Evolutionary conservation across 2,329 filamentous ascomycete species (phyloP).

Genomic region (Ascochyta viciae-villosae): DNA sequence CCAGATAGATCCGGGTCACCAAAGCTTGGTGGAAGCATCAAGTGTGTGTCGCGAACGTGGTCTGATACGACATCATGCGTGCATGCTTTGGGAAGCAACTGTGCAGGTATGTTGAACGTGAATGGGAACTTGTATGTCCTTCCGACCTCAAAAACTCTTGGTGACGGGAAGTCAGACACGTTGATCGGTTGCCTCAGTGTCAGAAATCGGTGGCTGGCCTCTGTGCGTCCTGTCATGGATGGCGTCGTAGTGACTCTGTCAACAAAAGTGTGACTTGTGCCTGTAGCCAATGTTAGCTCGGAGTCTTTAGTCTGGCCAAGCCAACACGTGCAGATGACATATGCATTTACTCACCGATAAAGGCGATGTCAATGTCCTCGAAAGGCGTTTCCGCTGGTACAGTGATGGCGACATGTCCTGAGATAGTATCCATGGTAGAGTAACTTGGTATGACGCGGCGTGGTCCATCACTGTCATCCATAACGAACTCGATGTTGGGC

Average conservation of each 20-base stretch:
- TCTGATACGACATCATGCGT: constrained; percentile 59
- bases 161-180: constrained; percentile 60
- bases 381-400: constrained; percentile 62
- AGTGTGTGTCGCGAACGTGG: constrained; percentile 62
- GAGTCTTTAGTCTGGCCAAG: neutral
- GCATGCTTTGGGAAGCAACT: constrained; percentile 66
- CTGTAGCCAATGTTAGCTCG: constrained; percentile 43
- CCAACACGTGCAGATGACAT: constrained; percentile 1
- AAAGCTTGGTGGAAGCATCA: constrained; percentile 66
- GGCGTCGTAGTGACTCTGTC: constrained; percentile 62
- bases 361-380: constrained; percentile 65
- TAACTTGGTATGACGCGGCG: constrained; percentile 53
- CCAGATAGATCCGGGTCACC: constrained; percentile 64
- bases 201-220: constrained; percentile 67
- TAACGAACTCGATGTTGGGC: constrained; percentile 53
- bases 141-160: constrained; percentile 62
- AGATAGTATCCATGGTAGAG: constrained; percentile 64
- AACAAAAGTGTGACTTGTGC: constrained; percentile 60
- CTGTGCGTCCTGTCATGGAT: constrained; percentile 61
- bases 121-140: constrained; percentile 67
- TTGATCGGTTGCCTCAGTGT: constrained; percentile 67
- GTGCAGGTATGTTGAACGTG: constrained; percentile 67
- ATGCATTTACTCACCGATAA: constrained; percentile 57
- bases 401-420: constrained; percentile 61
- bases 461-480: constrained; percentile 43